Conservation (phyloP, 2,329 filamentous ascomycete genomes). For the Trichoderma oligosporum region DNA sequence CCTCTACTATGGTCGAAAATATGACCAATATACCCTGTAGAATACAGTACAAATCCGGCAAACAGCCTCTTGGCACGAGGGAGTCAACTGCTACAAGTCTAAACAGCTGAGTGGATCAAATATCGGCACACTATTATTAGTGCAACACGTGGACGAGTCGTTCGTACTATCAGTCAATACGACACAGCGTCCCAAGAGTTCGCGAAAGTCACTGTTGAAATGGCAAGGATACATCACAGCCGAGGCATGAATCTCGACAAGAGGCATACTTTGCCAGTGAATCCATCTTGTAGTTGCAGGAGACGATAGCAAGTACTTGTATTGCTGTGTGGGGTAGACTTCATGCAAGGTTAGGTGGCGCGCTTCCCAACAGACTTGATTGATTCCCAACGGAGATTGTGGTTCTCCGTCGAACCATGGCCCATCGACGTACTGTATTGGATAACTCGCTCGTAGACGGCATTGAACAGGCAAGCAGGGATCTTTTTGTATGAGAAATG, state of each 20-base stretch:
- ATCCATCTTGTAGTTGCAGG: no score
- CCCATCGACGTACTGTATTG: not conserved
- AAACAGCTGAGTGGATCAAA: no score
- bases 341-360: not conserved
- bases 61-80: no score
- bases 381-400: slow-evolving; percentile 1
- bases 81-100: no score
- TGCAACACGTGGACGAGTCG: no score
- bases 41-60: no score
- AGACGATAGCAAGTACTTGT: not conserved
- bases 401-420: not conserved
- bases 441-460: not conserved
- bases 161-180: no score
- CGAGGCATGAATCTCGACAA: slow-evolving; percentile 5
- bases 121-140: no score
- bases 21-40: no score
- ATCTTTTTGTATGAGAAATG: not conserved
- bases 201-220: no score
- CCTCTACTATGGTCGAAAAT: no score
- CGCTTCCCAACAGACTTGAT: slow-evolving; percentile 4
- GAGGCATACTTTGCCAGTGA: not conserved
- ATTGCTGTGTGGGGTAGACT: slow-evolving; percentile 1
- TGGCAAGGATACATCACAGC: not conserved
- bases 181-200: no score
- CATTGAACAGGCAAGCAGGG: not conserved